Percentiles rank a stretch among this genome's conserved stretches.
These are phyloP conservation scores for Eutrema japonicum DNA, from an alignment of 345 rosid species.

Conservation along the genomic window DNA sequence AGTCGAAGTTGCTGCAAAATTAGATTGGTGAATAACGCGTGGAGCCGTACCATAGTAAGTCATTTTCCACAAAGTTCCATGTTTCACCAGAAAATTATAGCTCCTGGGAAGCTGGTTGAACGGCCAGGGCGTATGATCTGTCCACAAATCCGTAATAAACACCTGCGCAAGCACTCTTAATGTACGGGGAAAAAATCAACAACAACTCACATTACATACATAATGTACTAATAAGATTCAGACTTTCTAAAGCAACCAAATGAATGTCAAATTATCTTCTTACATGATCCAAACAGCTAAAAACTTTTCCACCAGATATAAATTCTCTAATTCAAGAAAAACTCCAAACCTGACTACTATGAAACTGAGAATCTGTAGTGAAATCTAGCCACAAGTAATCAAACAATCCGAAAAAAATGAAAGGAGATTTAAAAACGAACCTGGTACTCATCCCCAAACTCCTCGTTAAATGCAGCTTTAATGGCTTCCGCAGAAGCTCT, in stretches of 20 bases:
- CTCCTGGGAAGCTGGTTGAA: slow-evolving; percentile 96
- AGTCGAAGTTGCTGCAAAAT: slow-evolving; percentile 95
- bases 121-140: slow-evolving; percentile 99
- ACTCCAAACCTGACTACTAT: not conserved
- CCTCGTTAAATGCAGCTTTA: slow-evolving; percentile 78
- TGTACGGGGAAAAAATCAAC: slow-evolving; percentile 31
- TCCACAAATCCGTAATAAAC: slow-evolving; percentile 93
- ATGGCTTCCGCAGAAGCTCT: slow-evolving; percentile 99
- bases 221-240: not conserved
- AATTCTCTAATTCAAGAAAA: slow-evolving; percentile 9
- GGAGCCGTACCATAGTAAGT: slow-evolving; percentile 93
- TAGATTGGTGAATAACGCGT: slow-evolving; percentile 85
- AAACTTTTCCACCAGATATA: not conserved
- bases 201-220: slow-evolving; percentile 9
- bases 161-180: slow-evolving; percentile 74
- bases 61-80: slow-evolving; percentile 89
- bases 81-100: slow-evolving; percentile 95
- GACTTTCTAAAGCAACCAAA: slow-evolving; percentile 11
- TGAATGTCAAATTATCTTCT: slow-evolving; percentile 12
- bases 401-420: not conserved
- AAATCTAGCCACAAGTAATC: not conserved
- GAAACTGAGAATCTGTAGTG: not conserved
- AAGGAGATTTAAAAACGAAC: slow-evolving; percentile 47
- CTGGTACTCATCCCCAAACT: slow-evolving; percentile 92
- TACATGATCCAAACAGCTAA: slow-evolving; percentile 16